Conservation (phyloP, 2,329 filamentous ascomycete genomes). For the Fusarium sublunatum region DNA sequence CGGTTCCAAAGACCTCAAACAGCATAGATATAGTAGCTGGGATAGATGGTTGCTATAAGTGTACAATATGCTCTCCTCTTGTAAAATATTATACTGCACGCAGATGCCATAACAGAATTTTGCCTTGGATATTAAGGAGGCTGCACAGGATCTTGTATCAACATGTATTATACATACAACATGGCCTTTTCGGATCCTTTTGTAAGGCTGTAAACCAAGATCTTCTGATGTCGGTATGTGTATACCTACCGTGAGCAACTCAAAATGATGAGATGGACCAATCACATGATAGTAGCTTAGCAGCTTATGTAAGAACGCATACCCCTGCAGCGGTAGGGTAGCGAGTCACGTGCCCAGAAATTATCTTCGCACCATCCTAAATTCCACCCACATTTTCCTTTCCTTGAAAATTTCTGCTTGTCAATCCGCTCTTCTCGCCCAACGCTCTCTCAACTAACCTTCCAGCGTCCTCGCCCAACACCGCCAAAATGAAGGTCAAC, state of each 20-base stretch:
- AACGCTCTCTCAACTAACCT: constrained; percentile 48
- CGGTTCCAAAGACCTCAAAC: constrained; percentile 55
- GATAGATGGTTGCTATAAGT: constrained; percentile 23
- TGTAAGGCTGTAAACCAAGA: too few relatives aligned
- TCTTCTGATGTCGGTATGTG: too few relatives aligned
- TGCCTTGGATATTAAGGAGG: background rate
- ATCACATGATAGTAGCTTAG: constrained; percentile 16
- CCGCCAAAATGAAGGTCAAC: constrained; percentile 77
- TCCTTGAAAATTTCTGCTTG: constrained; percentile 18
- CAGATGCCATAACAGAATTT: constrained; percentile 16
- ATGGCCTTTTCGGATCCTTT: too few relatives aligned
- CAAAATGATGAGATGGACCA: background rate
- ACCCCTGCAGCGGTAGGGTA: constrained; percentile 16
- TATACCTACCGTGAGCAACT: background rate
- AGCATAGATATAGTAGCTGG: constrained; percentile 29
- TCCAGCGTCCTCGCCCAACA: constrained; percentile 45
- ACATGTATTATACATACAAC: too few relatives aligned
- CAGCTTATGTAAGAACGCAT: background rate
- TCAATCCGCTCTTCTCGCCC: constrained; percentile 46
- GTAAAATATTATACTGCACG: constrained; percentile 20
- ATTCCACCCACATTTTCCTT: constrained; percentile 46
- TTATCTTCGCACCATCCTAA: constrained; percentile 40
- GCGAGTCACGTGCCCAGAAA: constrained; percentile 50
- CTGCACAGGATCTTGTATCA: too few relatives aligned
- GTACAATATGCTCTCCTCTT: constrained; percentile 39